Percentiles rank a stretch among this genome's conserved stretches.
phyloP scores from a whole-genome alignment of 257 asterid species.

The Paulownia fortunei region DNA sequence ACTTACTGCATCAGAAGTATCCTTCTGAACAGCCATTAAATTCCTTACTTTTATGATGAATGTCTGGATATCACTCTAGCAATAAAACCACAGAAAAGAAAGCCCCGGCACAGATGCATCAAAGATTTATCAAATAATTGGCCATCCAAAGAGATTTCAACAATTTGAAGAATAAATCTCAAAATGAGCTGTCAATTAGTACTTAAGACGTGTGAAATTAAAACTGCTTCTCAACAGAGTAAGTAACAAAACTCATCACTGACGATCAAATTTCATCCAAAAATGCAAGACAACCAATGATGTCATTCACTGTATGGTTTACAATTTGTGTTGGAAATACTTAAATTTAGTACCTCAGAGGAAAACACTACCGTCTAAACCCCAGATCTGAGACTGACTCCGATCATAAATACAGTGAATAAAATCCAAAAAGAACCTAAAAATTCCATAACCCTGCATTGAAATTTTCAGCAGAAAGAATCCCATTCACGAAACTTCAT shows the following conservation, averaged over 20 bases:
- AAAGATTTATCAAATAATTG: not conserved
- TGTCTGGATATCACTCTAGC: not conserved
- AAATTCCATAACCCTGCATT: constrained; percentile 11
- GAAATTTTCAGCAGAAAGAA: constrained; percentile 10
- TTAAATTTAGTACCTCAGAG: constrained; percentile 3
- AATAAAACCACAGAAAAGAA: not conserved
- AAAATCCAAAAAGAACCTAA: constrained; percentile 2
- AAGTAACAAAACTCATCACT: constrained; percentile 14
- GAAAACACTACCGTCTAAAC: constrained; percentile 31
- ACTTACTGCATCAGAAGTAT: constrained; percentile 18
- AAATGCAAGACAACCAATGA: constrained; percentile 13
- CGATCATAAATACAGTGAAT: constrained; percentile 21
- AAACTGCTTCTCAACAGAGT: constrained; percentile 4
- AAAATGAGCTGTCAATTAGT: not conserved
- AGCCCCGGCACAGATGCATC: not conserved
- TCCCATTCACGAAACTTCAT: constrained; percentile 9
- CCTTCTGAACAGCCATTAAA: constrained; percentile 19
- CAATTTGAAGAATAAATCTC: constrained; percentile 5
- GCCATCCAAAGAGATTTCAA: not conserved
- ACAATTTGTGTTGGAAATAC: constrained; percentile 12
- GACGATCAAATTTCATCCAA: constrained; percentile 9
- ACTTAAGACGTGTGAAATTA: constrained; percentile 2
- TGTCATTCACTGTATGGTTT: not conserved
- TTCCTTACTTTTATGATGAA: not conserved
- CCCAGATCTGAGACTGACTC: constrained; percentile 53